A percentile compares a stretch with the other conserved stretches of the same genome.
phyloP scores from a whole-genome alignment of 192 early-diverging fungal genomes.

The Jimgerdemannia lactiflua region DNA sequence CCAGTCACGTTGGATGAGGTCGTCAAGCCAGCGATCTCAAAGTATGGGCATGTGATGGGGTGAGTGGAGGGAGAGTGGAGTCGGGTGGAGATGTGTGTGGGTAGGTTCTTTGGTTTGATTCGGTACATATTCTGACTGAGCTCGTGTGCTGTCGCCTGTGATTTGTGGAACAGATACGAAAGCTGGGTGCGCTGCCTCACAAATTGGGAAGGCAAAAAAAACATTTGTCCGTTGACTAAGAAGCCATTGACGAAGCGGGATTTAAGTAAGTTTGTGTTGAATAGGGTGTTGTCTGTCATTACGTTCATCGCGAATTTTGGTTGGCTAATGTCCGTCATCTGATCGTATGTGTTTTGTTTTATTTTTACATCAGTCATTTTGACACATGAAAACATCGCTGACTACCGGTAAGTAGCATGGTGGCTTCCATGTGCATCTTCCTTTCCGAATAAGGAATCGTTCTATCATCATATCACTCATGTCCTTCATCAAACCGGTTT shows the following conservation, averaged over 20 bases:
- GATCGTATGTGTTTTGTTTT: not conserved
- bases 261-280: slow-evolving; percentile 42
- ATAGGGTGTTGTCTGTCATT: not conserved
- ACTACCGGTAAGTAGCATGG: slow-evolving; percentile 49
- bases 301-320: not conserved
- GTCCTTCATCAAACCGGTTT: not conserved
- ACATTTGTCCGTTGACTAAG: slow-evolving; percentile 94
- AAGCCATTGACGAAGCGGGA: slow-evolving; percentile 91
- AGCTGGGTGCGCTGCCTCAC: slow-evolving; percentile 87
- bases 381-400: slow-evolving; percentile 78
- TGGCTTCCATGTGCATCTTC: not conserved
- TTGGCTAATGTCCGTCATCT: not conserved
- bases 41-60: slow-evolving; percentile 90
- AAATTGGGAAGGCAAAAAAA: slow-evolving; percentile 73
- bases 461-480: not conserved
- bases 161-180: slow-evolving; percentile 40
- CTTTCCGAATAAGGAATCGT: slow-evolving; percentile 1
- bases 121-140: not conserved
- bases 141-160: slow-evolving; percentile 2
- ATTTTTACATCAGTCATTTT: slow-evolving; percentile 42
- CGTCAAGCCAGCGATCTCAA: slow-evolving; percentile 90
- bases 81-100: too few relatives aligned
- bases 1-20: slow-evolving; percentile 93
- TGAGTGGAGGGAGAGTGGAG: slow-evolving; percentile 13
- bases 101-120: not conserved